phyloP scores from a whole-genome alignment of 495 filamentous ascomycete genomes.

The Barbatosphaeria neglecta region DNA sequence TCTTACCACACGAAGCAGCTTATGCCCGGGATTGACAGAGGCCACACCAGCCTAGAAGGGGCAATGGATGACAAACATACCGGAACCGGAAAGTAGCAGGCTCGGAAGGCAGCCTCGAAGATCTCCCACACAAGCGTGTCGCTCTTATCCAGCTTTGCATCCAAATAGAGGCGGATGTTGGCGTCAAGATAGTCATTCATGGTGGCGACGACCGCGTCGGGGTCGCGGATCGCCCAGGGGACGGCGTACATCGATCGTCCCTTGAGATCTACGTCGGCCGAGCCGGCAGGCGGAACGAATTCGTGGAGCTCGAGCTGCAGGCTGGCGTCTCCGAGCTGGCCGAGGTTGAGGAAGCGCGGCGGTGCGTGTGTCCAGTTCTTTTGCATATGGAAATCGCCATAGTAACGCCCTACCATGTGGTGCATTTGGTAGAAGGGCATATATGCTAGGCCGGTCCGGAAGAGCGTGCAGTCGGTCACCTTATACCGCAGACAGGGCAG shows the following conservation, averaged over 20 bases:
- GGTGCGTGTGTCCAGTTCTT: conserved; percentile 14
- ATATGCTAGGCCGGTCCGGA: conserved; percentile 20
- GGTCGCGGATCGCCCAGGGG: conserved; percentile 23
- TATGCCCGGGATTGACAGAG: too few relatives aligned
- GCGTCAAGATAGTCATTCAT: conserved; percentile 20
- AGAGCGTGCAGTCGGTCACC: conserved; percentile 25
- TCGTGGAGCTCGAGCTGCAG: conserved; percentile 17
- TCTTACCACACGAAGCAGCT: too few relatives aligned
- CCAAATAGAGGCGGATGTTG: conserved; percentile 14
- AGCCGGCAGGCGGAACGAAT: conserved; percentile 17
- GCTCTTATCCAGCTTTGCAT: conserved; percentile 20
- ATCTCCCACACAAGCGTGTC: conserved; percentile 21
- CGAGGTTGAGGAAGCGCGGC: conserved; percentile 15
- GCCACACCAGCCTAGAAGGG: too few relatives aligned
- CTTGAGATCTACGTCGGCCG: conserved; percentile 15
- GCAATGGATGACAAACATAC: conserved; percentile 7
- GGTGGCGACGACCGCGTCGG: conserved; percentile 16
- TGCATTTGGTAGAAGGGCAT: conserved; percentile 18
- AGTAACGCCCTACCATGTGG: conserved; percentile 22
- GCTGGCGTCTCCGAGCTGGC: conserved; percentile 12
- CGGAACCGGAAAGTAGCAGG: conserved; percentile 18
- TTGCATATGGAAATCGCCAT: conserved; percentile 25
- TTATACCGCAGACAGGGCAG: conserved; percentile 29
- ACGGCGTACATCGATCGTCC: conserved; percentile 24
- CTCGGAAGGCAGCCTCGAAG: conserved; percentile 20